Percentiles rank a stretch among this genome's conserved stretches.
Evolutionary conservation across 2,329 filamentous ascomycete species (phyloP).

Genomic region (Botrytis aclada): DNA sequence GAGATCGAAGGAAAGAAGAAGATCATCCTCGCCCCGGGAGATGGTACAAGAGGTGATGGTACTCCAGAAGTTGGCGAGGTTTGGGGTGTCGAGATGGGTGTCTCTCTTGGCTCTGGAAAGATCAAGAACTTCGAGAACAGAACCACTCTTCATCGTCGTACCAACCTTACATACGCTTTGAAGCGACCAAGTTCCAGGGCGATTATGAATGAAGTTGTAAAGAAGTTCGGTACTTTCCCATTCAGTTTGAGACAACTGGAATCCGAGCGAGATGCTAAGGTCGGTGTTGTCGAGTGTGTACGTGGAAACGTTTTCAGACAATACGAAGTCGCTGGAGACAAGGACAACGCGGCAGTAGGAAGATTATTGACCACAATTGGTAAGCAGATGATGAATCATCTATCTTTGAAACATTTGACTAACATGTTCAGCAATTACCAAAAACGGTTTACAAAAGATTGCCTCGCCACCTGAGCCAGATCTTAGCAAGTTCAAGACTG

Average conservation of each 20-base stretch:
- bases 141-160: constrained; percentile 89
- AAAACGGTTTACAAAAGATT: constrained; percentile 90
- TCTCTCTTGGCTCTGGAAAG: constrained; percentile 89
- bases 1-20: constrained; percentile 96
- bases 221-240: constrained; percentile 96
- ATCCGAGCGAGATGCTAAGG: constrained; percentile 92
- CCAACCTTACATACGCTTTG: constrained; percentile 83
- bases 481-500: constrained; percentile 78
- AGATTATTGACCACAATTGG: constrained; percentile 88
- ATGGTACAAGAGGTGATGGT: constrained; percentile 89
- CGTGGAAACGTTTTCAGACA: constrained; percentile 88
- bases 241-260: constrained; percentile 97
- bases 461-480: constrained; percentile 74
- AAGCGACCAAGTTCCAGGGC: constrained; percentile 94
- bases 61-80: constrained; percentile 85
- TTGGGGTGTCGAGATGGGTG: constrained; percentile 95
- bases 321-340: constrained; percentile 94
- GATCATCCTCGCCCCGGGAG: constrained; percentile 85
- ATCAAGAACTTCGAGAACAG: constrained; percentile 88
- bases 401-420: constrained; percentile 30
- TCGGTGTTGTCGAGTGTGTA: constrained; percentile 95
- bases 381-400: constrained; percentile 50
- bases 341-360: constrained; percentile 80
- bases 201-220: constrained; percentile 88
- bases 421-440: constrained; percentile 73